phyloP scores from a whole-genome alignment of 2,329 filamentous ascomycete species.

The Penicillium sp. region DNA sequence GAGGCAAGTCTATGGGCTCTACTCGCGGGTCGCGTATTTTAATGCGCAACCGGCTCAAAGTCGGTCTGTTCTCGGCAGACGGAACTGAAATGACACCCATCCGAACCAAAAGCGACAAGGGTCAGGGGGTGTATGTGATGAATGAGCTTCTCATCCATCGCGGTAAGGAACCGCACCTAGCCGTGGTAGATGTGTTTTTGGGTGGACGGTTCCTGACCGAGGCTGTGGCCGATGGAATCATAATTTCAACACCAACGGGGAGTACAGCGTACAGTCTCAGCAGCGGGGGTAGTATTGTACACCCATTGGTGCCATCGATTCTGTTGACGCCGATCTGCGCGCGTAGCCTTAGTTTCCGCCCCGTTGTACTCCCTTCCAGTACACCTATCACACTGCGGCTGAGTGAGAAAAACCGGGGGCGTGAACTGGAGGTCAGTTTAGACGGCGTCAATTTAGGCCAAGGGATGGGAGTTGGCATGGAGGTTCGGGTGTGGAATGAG shows the following conservation, averaged over 20 bases:
- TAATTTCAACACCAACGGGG: conserved; percentile 90
- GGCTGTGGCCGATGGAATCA: conserved; percentile 91
- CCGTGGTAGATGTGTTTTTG: conserved; percentile 88
- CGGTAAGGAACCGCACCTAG: conserved; percentile 84
- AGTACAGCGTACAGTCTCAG: conserved; percentile 96
- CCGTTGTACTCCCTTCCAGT: conserved; percentile 83
- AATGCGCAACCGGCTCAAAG: conserved; percentile 81
- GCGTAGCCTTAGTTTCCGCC: conserved; percentile 86
- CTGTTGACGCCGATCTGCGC: conserved; percentile 94
- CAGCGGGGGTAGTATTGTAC: conserved; percentile 88
- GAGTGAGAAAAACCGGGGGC: conserved; percentile 75
- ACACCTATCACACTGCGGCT: conserved; percentile 80
- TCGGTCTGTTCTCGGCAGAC: conserved; percentile 75
- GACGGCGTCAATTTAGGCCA: conserved; percentile 69
- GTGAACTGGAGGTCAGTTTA: conserved; percentile 77
- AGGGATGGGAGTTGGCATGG: conserved; percentile 72
- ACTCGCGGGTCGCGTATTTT: conserved; percentile 77
- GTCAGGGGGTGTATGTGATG: conserved; percentile 68
- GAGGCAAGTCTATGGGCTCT: conserved; percentile 78
- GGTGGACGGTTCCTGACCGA: conserved; percentile 89
- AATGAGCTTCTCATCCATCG: conserved; percentile 96
- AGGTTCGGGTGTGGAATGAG: conserved; percentile 87
- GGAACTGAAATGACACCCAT: conserved; percentile 58
- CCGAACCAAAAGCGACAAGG: conserved; percentile 31
- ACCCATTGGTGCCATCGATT: conserved; percentile 85